Evolutionary conservation across 1,139 yeast genomes (phyloP), one percentile per base, ranked within the genome.

Genomic region (Torulaspora globosa): DNA sequence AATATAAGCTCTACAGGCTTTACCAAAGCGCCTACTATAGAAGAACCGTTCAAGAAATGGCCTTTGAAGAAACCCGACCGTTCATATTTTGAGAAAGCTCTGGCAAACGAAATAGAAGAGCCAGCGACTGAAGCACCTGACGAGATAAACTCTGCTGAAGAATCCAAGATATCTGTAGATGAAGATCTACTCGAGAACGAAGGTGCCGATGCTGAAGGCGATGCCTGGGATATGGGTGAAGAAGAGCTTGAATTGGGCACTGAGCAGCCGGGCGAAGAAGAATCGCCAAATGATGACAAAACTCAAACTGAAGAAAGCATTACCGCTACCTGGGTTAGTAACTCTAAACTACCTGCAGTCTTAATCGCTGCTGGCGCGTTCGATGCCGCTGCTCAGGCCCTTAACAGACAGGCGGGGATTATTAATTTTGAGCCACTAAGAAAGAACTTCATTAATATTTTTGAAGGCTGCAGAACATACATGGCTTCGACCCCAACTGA

Each of bases 331-430:
- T 94, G 99, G 98, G 77, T 86, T 34, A 84, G 92, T 55, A 87
- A 85, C 68, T 87, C 97, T 12, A 86, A 84, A 53, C 77, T 92
- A 43, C 89, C 97, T 3, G 97, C 96, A 31, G 89, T 87, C 31
- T 88, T 88, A 59, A 89, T 85, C 60, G 97, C 98, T 1, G 90
- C 97, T 1, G 99, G 99, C 57, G 87, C 95, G 5, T 89, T 90
- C 65, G 97, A 90, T 54, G 87, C 92, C 52, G 98, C 98, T 37
- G 94, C 97, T 31, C 92, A 88, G 57, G 77, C 94, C 62, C 76
- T 94, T 60, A 80, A 84, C 69, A 84, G 94, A 60, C 98, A 94
- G 69, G 75, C 84, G 44, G 98, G 97, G 56, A 78, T 87, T 44
- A 81, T 79, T 32, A 76, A 86, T 57, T 90, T 94, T 65, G 95